A percentile compares a stretch with the other conserved stretches of the same genome.
Conservation (phyloP, 805 yeast genomes). For the Metschnikowia kunwiensis region DNA sequence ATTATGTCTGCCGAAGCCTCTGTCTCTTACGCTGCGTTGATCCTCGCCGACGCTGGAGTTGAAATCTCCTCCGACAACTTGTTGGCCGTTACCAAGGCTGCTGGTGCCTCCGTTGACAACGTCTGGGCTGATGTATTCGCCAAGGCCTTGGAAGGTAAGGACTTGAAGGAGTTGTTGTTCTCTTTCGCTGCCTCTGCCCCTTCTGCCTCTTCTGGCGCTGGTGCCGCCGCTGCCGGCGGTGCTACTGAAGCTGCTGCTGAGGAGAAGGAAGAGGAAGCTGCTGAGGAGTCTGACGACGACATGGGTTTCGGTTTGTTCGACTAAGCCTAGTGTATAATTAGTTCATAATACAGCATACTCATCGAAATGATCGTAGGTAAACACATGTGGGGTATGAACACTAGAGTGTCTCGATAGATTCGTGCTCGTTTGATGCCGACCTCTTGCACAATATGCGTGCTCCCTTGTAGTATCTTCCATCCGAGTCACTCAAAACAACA, state of each 20-base stretch:
- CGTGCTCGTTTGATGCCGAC: no score
- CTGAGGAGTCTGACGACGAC: constrained; percentile 25
- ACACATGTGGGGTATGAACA: no score
- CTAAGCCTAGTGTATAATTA: constrained; percentile 17
- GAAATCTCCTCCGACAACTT: constrained; percentile 89
- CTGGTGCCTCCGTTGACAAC: constrained; percentile 74
- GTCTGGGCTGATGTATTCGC: constrained; percentile 89
- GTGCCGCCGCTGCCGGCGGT: constrained; percentile 35
- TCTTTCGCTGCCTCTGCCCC: constrained; percentile 50
- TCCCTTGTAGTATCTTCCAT: no score
- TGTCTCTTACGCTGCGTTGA: constrained; percentile 97
- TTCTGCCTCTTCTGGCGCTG: constrained; percentile 36
- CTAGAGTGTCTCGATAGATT: no score
- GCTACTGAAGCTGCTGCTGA: constrained; percentile 47
- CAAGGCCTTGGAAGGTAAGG: constrained; percentile 81
- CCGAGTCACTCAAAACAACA: no score
- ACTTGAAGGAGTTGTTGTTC: constrained; percentile 73
- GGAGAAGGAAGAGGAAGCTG: constrained; percentile 22
- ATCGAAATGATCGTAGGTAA: no score
- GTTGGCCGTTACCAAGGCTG: constrained; percentile 72
- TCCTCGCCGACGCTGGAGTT: constrained; percentile 95
- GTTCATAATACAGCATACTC: constrained; percentile 15
- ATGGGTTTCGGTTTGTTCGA: constrained; percentile 34
- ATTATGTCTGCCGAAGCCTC: constrained; percentile 87
- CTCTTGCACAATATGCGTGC: no score